phyloP scores from a whole-genome alignment of 2,329 filamentous ascomycete genomes.

The Neopestalotiopsis rosae region DNA sequence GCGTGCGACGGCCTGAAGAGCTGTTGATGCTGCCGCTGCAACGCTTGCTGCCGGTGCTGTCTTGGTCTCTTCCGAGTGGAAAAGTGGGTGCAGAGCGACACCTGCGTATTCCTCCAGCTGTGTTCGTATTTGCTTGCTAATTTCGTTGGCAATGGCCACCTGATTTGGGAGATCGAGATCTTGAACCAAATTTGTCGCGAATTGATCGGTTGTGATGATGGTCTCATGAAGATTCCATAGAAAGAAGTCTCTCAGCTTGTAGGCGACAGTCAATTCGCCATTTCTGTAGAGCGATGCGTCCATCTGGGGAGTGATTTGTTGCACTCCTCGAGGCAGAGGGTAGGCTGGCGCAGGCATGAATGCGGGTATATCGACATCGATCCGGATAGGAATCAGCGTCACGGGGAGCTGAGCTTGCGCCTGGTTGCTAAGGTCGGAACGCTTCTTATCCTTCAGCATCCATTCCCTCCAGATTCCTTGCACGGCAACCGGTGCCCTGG shows the following conservation, averaged over 20 bases:
- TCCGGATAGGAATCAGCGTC: slow-evolving; percentile 92
- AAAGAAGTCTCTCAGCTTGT: slow-evolving; percentile 92
- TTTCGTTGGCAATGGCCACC: slow-evolving; percentile 72
- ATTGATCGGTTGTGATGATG: slow-evolving; percentile 92
- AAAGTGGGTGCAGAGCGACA: slow-evolving; percentile 90
- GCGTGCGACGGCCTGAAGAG: slow-evolving; percentile 28
- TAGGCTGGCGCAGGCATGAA: slow-evolving; percentile 72
- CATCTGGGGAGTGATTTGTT: slow-evolving; percentile 69
- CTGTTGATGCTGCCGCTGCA: slow-evolving; percentile 26
- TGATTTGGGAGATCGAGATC: slow-evolving; percentile 90
- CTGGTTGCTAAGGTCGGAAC: slow-evolving; percentile 64
- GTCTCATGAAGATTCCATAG: slow-evolving; percentile 98
- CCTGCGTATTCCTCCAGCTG: slow-evolving; percentile 96
- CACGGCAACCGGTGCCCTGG: slow-evolving; percentile 76
- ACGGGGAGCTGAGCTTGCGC: slow-evolving; percentile 79
- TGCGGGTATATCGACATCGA: slow-evolving; percentile 89
- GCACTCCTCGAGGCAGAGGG: slow-evolving; percentile 65
- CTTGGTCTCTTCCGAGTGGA: slow-evolving; percentile 61
- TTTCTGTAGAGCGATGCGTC: slow-evolving; percentile 72
- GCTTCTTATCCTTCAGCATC: slow-evolving; percentile 77
- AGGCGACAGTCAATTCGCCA: slow-evolving; percentile 81
- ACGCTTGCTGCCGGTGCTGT: slow-evolving; percentile 26
- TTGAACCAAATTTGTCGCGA: slow-evolving; percentile 87
- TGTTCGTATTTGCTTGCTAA: slow-evolving; percentile 92
- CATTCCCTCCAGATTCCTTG: slow-evolving; percentile 95